Conservation (phyloP, 306 rosid genomes). For the Purshia tridentata region DNA sequence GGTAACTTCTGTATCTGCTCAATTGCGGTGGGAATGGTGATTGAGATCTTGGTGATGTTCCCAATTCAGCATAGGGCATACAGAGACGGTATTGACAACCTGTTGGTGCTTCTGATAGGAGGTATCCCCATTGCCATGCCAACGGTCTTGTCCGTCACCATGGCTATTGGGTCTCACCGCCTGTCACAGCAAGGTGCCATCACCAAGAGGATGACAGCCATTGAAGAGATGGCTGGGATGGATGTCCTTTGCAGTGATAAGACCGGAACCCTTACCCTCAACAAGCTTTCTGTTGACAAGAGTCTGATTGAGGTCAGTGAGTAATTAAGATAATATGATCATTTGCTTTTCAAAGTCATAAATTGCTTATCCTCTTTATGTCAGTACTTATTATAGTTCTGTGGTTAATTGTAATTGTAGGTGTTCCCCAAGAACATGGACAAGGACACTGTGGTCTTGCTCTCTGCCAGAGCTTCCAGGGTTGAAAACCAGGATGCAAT, state of each 20-base stretch:
- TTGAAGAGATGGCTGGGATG: constrained; percentile 98
- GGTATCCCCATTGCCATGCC: constrained; percentile 99
- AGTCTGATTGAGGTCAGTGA: constrained; percentile 65
- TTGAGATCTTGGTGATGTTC: constrained; percentile 78
- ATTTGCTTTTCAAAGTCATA: not conserved
- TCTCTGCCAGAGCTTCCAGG: constrained; percentile 82
- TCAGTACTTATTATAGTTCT: constrained; percentile 14
- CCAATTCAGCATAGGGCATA: constrained; percentile 71
- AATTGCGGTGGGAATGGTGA: constrained; percentile 75
- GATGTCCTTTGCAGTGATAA: constrained; percentile 95
- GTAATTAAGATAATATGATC: not conserved
- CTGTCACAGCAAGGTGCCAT: constrained; percentile 89
- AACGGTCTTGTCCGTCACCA: constrained; percentile 87
- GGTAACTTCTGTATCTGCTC: constrained; percentile 95
- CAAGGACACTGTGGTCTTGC: constrained; percentile 54
- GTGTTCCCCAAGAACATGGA: constrained; percentile 49
- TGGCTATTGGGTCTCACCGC: constrained; percentile 95
- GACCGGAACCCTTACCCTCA: constrained; percentile 94
- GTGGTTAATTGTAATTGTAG: constrained; percentile 31
- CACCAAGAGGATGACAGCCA: constrained; percentile 97
- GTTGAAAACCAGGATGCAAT: constrained; percentile 88
- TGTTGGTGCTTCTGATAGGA: constrained; percentile 87
- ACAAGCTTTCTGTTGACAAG: constrained; percentile 86
- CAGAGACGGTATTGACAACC: constrained; percentile 88
- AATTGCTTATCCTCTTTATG: not conserved